phyloP scores from a whole-genome alignment of 805 yeast genomes.

The Lachancea quebecensis region DNA sequence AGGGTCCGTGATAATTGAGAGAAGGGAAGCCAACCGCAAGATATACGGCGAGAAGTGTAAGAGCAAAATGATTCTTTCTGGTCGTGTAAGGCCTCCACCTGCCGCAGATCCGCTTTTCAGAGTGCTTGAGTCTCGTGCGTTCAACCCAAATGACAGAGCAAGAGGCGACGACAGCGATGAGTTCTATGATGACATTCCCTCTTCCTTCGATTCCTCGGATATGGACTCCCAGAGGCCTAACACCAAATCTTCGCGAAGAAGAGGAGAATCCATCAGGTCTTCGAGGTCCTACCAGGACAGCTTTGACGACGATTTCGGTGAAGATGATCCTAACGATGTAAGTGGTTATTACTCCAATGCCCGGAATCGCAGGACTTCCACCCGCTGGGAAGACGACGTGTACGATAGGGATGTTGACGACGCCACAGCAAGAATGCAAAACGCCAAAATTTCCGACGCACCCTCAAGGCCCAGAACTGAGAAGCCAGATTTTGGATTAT shows the following conservation, averaged over 20 bases:
- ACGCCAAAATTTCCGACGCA: constrained; percentile 32
- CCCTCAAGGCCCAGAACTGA: constrained; percentile 39
- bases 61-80: constrained; percentile 77
- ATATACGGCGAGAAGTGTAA: constrained; percentile 86
- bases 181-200: constrained; percentile 52
- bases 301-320: constrained; percentile 21
- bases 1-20: constrained; percentile 93
- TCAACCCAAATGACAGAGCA: constrained; percentile 51
- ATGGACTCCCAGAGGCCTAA: constrained; percentile 19
- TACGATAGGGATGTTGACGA: constrained; percentile 51
- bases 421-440: constrained; percentile 33
- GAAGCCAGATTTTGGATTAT: constrained; percentile 34
- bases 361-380: constrained; percentile 23
- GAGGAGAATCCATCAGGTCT: constrained; percentile 21
- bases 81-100: constrained; percentile 89
- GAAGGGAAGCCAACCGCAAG: constrained; percentile 94
- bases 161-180: constrained; percentile 60
- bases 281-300: constrained; percentile 24
- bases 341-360: constrained; percentile 35
- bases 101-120: constrained; percentile 82
- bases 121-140: constrained; percentile 78
- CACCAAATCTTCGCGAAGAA: constrained; percentile 26
- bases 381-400: constrained; percentile 86
- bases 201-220: constrained; percentile 36
- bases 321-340: constrained; percentile 35